Evolutionary conservation across 2,329 filamentous ascomycete genomes (phyloP), one percentile per base, ranked within the genome.

Genomic region (Blastomyces parvus): DNA sequence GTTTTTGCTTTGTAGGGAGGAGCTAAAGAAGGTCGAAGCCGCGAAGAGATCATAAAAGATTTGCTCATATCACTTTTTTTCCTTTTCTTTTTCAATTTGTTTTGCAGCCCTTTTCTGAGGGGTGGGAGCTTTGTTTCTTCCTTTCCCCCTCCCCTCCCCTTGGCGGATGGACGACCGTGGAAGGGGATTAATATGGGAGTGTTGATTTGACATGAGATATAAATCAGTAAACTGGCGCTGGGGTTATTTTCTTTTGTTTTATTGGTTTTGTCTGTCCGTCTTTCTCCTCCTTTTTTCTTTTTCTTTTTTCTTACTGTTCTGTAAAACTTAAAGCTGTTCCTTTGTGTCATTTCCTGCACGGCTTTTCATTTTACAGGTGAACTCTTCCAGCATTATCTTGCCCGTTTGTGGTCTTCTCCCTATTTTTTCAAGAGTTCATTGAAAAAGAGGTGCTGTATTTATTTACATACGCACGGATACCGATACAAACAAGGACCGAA

Each of bases 1-100:
- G 13, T 38, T 53, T 25, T 48, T 60, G 59, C 17, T n/a, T 59
- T 58, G 64, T 59, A 77, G 73, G 79, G 90, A 96, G 78, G 93
- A 97, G 77, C 80, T 97, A 68, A 95, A 95, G 83, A 97, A 96
- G 80, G 90, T 97, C 72, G 90, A 94, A 75, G 84, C 86, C 30
- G 68, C 66, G 9, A 68, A 63, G 64, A 63, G 46, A 62, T 66
- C 58, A 67, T 66, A 55, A 64, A 22, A 38, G 2, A 19, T 53
- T 53, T 33, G 13, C 2, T 14, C 14, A 22, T 27, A 3, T 25
- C 5, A 13, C 13, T 30, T 53, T 53, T 7, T 13, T n/a, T 14
- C 27, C 27, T 33, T 7, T 19, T 22, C 6, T 48, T 48, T 48
- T 48, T 48, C 1, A 14, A 1, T 48, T 48, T 48, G 7, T 3